These are phyloP conservation scores for Ustilago sp. DNA, from an alignment of 1,284 basidiomycete genomes.

Conservation along the genomic window DNA sequence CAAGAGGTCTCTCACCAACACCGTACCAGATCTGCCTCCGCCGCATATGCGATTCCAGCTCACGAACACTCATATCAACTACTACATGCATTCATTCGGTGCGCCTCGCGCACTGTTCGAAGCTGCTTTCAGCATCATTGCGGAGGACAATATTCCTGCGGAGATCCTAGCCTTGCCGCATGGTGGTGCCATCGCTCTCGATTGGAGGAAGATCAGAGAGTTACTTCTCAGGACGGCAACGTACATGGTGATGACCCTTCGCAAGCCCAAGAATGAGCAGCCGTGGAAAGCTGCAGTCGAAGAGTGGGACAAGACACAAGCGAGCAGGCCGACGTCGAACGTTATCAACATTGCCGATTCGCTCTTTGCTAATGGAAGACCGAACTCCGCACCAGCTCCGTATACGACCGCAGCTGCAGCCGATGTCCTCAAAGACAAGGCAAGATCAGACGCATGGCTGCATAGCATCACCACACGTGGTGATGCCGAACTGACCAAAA, in stretches of 20 bases:
- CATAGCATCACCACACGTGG: slow-evolving; percentile 9
- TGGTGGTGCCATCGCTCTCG: slow-evolving; percentile 42
- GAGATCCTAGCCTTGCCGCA: slow-evolving; percentile 41
- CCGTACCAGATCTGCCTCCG: slow-evolving; percentile 20
- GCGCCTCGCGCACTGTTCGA: slow-evolving; percentile 32
- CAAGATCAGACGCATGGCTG: slow-evolving; percentile 20
- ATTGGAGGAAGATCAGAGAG: slow-evolving; percentile 35
- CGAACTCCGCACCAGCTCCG: slow-evolving; percentile 13
- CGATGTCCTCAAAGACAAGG: slow-evolving; percentile 7
- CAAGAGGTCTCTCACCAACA: slow-evolving; percentile 12
- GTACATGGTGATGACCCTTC: slow-evolving; percentile 43
- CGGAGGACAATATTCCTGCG: slow-evolving; percentile 31
- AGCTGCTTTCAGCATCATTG: slow-evolving; percentile 35
- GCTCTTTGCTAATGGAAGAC: slow-evolving; percentile 1
- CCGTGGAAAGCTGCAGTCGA: slow-evolving; percentile 33
- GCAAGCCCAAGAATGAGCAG: slow-evolving; percentile 26
- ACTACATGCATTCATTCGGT: slow-evolving; percentile 36
- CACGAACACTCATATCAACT: slow-evolving; percentile 46
- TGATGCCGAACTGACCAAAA: slow-evolving; percentile 32
- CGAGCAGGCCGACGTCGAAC: slow-evolving; percentile 8
- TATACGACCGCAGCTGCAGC: slow-evolving; percentile 11
- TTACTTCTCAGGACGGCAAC: slow-evolving; percentile 33
- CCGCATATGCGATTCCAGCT: slow-evolving; percentile 42
- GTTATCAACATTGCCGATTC: slow-evolving; percentile 30
- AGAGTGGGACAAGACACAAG: slow-evolving; percentile 19